Evolutionary conservation across 768 basidiomycete genomes (phyloP), one percentile per base, ranked within the genome.

Genomic region (Termitomyces sp.): DNA sequence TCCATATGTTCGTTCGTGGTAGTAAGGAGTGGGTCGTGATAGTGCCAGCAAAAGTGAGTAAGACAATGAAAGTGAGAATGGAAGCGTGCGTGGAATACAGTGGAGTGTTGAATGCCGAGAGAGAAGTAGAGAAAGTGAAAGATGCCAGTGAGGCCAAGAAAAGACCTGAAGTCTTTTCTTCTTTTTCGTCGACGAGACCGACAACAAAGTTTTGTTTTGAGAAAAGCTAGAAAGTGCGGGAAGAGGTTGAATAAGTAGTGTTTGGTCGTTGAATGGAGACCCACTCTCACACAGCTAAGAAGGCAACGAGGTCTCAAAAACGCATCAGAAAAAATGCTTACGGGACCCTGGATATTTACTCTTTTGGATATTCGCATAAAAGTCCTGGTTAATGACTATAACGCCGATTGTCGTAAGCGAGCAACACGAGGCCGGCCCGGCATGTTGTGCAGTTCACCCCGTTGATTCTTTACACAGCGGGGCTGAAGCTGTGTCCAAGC

Each of bases 351-450:
- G 56, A 49, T 57, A 59, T 63, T 52, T 48, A 59, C 58, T 56
- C 42, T 57, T 65, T 60, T 59, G 56, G 59, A 58, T 56, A 63
- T 27, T 59, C 62, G 56, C 59, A 61, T 65, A 63, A 60, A n/a
- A 54, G 42, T 56, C 40, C 27, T 51, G 54, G 51, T 63, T 56
- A 65, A 61, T 64, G 52, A 29, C 47, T 35, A 29, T 58, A 54
- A 58, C n/a, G 51, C 52, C 54, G 62, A 63, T 59, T 61, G 62
- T 63, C 58, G 44, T 62, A 65, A 65, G 64, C 62, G 60, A 63
- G 43, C 47, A 31, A 58, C 59, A 51, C 54, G 60, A 61, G 56
- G 54, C 42, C n/a, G n/a, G n/a, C n/a, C n/a, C n/a, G n/a, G n/a
- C n/a, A n/a, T n/a, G n/a, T n/a, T n/a, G n/a, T n/a, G n/a, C n/a